Conservation (phyloP, 805 yeast genomes). For the Lipomyces mesembrius region DNA sequence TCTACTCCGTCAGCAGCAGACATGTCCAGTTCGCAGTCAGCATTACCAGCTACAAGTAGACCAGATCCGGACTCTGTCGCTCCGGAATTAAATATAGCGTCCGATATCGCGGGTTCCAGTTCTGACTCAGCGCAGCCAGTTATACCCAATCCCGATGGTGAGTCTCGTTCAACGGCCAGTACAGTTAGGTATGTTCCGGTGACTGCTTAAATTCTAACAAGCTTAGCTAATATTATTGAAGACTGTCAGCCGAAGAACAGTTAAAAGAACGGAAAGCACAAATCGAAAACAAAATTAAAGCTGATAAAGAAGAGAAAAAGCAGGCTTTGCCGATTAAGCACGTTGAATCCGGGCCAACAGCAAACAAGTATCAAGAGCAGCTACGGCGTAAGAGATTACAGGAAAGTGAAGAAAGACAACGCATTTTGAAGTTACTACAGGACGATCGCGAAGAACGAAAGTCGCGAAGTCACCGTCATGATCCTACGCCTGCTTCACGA, state of each 20-base stretch:
- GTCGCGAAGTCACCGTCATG: conserved; percentile 35
- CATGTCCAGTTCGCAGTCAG: not conserved
- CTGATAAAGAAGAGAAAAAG: conserved; percentile 20
- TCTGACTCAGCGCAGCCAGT: not conserved
- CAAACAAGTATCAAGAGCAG: conserved; percentile 49
- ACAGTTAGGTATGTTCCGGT: not conserved
- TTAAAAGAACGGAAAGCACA: conserved; percentile 7
- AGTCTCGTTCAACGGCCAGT: not conserved
- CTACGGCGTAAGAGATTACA: conserved; percentile 46
- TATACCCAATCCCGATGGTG: not conserved
- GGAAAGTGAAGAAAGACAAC: conserved; percentile 57
- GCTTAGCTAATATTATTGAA: not conserved
- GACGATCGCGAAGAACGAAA: conserved; percentile 59
- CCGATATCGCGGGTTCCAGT: not conserved
- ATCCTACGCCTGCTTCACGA: conserved; percentile 28
- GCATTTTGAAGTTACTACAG: conserved; percentile 58
- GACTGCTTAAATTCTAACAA: not conserved
- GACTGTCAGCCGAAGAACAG: conserved; percentile 6
- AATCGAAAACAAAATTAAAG: conserved; percentile 31
- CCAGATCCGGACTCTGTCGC: not conserved
- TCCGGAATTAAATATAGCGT: not conserved
- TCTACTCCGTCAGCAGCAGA: conserved; percentile 1
- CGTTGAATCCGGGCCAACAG: conserved; percentile 14
- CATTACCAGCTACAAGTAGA: not conserved
- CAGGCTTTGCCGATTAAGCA: not conserved